Conservation (phyloP, 805 yeast genomes). For the Wickerhamomyces canadensis region DNA sequence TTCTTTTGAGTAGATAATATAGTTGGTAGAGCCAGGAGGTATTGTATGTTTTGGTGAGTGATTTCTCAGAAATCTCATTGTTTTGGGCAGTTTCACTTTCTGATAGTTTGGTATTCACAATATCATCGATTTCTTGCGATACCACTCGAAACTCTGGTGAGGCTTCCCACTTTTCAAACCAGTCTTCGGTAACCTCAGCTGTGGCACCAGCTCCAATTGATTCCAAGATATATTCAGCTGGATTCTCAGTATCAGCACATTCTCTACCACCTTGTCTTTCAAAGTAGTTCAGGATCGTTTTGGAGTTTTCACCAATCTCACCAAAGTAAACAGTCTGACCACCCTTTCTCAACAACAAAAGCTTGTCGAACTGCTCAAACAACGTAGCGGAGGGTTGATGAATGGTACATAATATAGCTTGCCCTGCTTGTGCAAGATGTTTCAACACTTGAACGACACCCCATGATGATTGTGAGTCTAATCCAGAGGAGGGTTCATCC, state of each 20-base stretch:
- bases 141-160: slow-evolving; percentile 29
- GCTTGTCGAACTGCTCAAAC: slow-evolving; percentile 41
- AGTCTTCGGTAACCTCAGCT: slow-evolving; percentile 34
- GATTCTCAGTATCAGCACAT: slow-evolving; percentile 41
- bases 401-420: slow-evolving; percentile 55
- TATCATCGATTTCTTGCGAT: slow-evolving; percentile 25
- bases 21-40: slow-evolving; percentile 42
- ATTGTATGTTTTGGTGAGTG: slow-evolving; percentile 18
- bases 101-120: slow-evolving; percentile 21
- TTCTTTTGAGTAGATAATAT: slow-evolving; percentile 33
- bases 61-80: slow-evolving; percentile 3
- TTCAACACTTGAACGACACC: slow-evolving; percentile 49
- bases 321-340: slow-evolving; percentile 38
- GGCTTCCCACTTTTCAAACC: slow-evolving; percentile 35
- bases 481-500: slow-evolving; percentile 59
- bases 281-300: slow-evolving; percentile 49
- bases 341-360: slow-evolving; percentile 43
- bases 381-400: slow-evolving; percentile 43
- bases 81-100: background rate
- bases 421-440: slow-evolving; percentile 45
- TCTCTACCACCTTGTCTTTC: slow-evolving; percentile 62
- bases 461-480: slow-evolving; percentile 57
- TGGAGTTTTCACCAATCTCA: slow-evolving; percentile 43
- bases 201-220: slow-evolving; percentile 75
- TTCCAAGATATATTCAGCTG: slow-evolving; percentile 66